Evolutionary conservation across 306 rosid species (phyloP).

Genomic region (Lathyrus sativus): DNA sequence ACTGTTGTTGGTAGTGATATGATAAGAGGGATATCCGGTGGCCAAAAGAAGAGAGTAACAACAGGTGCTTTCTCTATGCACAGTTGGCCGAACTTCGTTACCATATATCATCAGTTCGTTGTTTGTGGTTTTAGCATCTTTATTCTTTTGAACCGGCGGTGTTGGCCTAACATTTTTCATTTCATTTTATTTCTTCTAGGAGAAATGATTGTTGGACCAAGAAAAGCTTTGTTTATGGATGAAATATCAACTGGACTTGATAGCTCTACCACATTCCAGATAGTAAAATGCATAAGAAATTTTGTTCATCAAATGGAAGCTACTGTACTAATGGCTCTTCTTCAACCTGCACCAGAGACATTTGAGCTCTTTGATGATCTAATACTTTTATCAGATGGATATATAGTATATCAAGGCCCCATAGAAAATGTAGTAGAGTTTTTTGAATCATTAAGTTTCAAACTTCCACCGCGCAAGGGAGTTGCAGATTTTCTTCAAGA

Average conservation of each 20-base stretch:
- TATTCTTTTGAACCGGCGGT: background rate
- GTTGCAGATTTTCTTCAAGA: conserved; percentile 94
- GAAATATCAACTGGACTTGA: conserved; percentile 95
- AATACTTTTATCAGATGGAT: conserved; percentile 69
- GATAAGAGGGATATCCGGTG: conserved; percentile 88
- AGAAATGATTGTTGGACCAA: conserved; percentile 92
- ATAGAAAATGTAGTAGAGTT: conserved; percentile 63
- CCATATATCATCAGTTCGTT: no score
- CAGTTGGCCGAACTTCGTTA: no score
- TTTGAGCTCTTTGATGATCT: conserved; percentile 88
- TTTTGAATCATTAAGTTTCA: conserved; percentile 75
- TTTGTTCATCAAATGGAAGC: conserved; percentile 89
- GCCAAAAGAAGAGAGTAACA: conserved; percentile 90
- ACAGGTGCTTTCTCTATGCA: conserved; percentile 58
- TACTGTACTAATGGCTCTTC: conserved; percentile 78
- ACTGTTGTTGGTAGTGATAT: conserved; percentile 83
- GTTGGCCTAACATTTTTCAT: background rate
- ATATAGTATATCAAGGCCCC: conserved; percentile 84
- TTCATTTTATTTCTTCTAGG: conserved; percentile 44
- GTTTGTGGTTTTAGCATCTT: no score
- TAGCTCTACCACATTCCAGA: conserved; percentile 85
- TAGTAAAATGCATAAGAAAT: conserved; percentile 72
- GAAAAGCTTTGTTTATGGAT: conserved; percentile 83
- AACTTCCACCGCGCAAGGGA: conserved; percentile 77
- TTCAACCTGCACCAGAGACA: conserved; percentile 96